A percentile compares a stretch with the other conserved stretches of the same genome.
phyloP scores from a whole-genome alignment of 139 green algal species.

The Pseudopediastrum boryanum region DNA sequence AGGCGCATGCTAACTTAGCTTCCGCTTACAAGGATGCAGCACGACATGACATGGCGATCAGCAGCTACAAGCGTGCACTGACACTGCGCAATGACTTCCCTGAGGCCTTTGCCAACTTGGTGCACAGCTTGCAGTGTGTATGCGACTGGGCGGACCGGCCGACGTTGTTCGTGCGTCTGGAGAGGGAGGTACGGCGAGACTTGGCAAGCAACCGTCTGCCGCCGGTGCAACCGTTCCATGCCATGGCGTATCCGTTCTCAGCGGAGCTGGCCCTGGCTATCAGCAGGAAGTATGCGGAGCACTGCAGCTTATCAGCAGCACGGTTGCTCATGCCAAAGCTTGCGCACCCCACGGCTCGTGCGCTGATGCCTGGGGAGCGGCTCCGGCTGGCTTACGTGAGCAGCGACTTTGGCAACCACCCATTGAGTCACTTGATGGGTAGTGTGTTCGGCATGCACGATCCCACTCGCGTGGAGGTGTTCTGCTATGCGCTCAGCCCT shows the following conservation, averaged over 20 bases:
- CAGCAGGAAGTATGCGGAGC: conserved; percentile 62
- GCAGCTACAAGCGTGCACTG: conserved; percentile 75
- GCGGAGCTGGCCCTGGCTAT: conserved; percentile 74
- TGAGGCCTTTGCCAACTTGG: conserved; percentile 85
- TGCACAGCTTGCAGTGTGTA: conserved; percentile 87
- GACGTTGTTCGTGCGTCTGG: conserved; percentile 64
- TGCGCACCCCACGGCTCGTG: conserved; percentile 54
- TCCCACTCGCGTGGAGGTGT: conserved; percentile 71
- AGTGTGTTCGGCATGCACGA: conserved; percentile 90
- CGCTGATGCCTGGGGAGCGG: conserved; percentile 55
- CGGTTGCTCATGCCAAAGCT: conserved; percentile 55
- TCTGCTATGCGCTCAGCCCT: conserved; percentile 87
- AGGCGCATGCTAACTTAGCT: conserved; percentile 80
- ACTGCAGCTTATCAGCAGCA: conserved; percentile 56
- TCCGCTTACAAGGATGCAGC: conserved; percentile 80
- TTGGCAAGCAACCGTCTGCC: conserved; percentile 68
- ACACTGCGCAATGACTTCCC: conserved; percentile 73
- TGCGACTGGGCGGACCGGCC: conserved; percentile 85
- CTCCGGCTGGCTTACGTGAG: conserved; percentile 77
- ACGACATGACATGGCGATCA: conserved; percentile 75
- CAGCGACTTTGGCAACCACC: conserved; percentile 93
- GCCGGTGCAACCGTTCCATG: conserved; percentile 91
- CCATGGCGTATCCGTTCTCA: conserved; percentile 87
- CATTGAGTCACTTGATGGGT: conserved; percentile 90
- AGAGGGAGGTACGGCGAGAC: conserved; percentile 64